phyloP scores from a whole-genome alignment of 208 protist species.

The Sergeia podlipaevii region DNA sequence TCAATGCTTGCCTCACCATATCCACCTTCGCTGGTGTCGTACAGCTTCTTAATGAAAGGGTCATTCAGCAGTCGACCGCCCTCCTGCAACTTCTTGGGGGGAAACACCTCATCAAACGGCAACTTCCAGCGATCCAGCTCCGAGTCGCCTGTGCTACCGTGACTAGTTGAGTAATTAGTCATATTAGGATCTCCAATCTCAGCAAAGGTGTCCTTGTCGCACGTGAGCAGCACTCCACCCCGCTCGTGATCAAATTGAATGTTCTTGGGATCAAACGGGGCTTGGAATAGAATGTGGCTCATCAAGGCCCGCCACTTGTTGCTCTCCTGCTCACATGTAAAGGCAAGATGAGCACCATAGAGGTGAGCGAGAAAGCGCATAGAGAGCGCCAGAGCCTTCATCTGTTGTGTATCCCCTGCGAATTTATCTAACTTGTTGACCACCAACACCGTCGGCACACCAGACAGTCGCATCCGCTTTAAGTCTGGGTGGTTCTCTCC shows the following conservation, averaged over 20 bases:
- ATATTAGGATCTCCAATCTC: conserved; percentile 73
- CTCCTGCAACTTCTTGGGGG: conserved; percentile 32
- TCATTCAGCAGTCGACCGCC: conserved; percentile 55
- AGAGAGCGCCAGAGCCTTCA: conserved; percentile 59
- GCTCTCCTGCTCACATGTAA: conserved; percentile 55
- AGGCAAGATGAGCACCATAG: conserved; percentile 75
- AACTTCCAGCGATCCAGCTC: conserved; percentile 83
- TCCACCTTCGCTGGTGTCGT: conserved; percentile 56
- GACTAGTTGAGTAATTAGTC: conserved; percentile 1
- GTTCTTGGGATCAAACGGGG: conserved; percentile 63
- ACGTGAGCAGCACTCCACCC: conserved; percentile 60
- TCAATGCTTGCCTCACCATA: conserved; percentile 81
- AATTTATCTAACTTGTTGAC: conserved; percentile 85
- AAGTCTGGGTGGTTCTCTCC: conserved; percentile 76
- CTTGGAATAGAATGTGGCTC: conserved; percentile 73
- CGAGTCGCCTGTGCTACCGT: conserved; percentile 50
- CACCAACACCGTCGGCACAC: conserved; percentile 82
- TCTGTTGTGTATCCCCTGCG: conserved; percentile 33
- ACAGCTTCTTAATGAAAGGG: conserved; percentile 58
- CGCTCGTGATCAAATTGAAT: conserved; percentile 69
- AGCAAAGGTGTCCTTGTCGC: conserved; percentile 75
- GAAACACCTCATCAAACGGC: conserved; percentile 70
- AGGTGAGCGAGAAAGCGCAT: conserved; percentile 83
- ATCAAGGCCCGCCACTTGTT: conserved; percentile 63
- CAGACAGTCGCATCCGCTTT: conserved; percentile 65